phyloP scores from a whole-genome alignment of 345 rosid genomes.

The Alliaria petiolata region DNA sequence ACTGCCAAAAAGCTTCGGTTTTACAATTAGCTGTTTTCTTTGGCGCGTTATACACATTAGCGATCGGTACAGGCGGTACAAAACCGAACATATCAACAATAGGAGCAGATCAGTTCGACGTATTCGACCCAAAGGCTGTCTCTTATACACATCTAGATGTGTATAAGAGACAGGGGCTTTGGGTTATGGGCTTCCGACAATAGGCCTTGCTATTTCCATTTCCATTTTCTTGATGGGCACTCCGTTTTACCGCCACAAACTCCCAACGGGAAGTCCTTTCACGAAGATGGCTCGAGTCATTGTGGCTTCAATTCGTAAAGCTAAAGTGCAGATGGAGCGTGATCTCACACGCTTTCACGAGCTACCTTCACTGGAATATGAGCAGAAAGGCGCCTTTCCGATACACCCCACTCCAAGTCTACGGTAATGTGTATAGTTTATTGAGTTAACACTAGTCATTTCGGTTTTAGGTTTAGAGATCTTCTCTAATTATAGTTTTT shows the following conservation, averaged over 20 bases:
- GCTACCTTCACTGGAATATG: constrained; percentile 49
- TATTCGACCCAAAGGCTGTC: constrained; percentile 60
- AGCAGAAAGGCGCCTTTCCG: constrained; percentile 41
- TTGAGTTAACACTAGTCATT: background rate
- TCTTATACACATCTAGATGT: too few relatives aligned
- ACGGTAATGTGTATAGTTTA: constrained; percentile 40
- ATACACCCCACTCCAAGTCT: constrained; percentile 59
- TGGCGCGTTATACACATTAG: constrained; percentile 68
- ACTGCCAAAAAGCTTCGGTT: constrained; percentile 55
- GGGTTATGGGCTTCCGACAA: constrained; percentile 72
- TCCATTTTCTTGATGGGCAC: constrained; percentile 61
- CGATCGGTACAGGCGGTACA: constrained; percentile 81
- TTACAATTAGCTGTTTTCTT: constrained; percentile 62
- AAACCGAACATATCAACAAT: constrained; percentile 91
- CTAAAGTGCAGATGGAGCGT: constrained; percentile 39
- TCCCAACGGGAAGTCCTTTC: constrained; percentile 74
- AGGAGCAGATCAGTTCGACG: constrained; percentile 93
- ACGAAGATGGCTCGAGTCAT: constrained; percentile 67
- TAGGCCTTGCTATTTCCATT: constrained; percentile 57
- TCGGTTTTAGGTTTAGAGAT: background rate
- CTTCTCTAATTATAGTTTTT: background rate
- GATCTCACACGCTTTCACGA: constrained; percentile 54
- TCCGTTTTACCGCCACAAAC: constrained; percentile 58
- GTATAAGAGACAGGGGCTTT: too few relatives aligned
- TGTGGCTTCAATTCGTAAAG: constrained; percentile 58